Conservation (phyloP, 1,139 yeast species). For the Saccharomyces pastorianus region DNA sequence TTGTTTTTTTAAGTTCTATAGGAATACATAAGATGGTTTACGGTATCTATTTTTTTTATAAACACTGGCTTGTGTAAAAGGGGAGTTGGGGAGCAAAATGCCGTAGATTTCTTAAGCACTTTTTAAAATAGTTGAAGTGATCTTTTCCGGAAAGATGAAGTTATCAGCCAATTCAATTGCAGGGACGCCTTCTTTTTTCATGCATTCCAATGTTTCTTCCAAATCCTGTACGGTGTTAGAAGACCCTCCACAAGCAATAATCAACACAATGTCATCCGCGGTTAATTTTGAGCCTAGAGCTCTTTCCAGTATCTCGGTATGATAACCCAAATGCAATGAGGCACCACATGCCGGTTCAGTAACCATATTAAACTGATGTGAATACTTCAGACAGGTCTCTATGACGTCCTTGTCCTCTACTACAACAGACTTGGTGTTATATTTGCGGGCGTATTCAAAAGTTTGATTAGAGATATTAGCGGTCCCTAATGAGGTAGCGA, state of each 20-base stretch:
- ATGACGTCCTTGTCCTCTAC: conserved; percentile 52
- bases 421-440: conserved; percentile 38
- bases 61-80: too few relatives aligned
- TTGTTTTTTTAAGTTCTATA: too few relatives aligned
- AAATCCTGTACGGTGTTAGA: conserved; percentile 36
- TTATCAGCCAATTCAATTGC: background rate
- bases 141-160: background rate
- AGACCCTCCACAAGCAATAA: conserved; percentile 62
- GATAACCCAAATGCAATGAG: conserved; percentile 46
- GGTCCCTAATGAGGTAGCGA: conserved; percentile 58
- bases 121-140: background rate
- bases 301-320: conserved; percentile 33
- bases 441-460: conserved; percentile 36
- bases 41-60: too few relatives aligned
- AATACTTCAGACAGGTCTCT: conserved; percentile 42
- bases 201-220: conserved; percentile 7
- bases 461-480: conserved; percentile 45
- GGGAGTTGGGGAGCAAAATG: too few relatives aligned
- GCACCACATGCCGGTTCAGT: conserved; percentile 79
- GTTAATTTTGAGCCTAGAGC: conserved; percentile 31
- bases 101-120: background rate
- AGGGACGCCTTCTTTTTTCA: conserved; percentile 6
- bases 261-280: conserved; percentile 44
- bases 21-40: too few relatives aligned
- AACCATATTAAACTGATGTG: conserved; percentile 42